Base-by-base conservation (phyloP, 768 basidiomycete species). In the Saitozyma sp. region DNA sequence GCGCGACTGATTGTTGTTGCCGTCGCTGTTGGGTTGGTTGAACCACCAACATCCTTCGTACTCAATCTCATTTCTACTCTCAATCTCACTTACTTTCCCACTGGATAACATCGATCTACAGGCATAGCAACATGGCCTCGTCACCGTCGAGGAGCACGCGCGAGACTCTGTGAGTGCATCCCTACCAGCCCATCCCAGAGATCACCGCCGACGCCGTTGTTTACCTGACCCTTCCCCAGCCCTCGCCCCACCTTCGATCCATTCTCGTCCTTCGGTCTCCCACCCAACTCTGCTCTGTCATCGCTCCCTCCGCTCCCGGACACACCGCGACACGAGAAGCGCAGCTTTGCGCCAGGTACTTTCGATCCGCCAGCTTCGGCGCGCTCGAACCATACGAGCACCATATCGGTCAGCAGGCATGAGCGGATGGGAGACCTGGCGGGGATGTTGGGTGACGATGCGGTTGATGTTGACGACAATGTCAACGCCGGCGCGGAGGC, bases 241-340 rank as follows among this genome's bases (percentile, higher is more conserved):
- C 19, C 19, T 48, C 14, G 46, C 46, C 19, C 46, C 19, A 17
- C 46, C 14, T 48, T 48, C 19, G 46, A 48, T 48, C 46, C 46
- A 14, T 38, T 54, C 16, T 53, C n/a, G 51, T 10, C 14, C 20
- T 9, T 55, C 17, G 41, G 50, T 9, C 55, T 67, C 9, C 63
- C 61, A 1, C 54, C 57, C 13, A 67, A 67, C 48, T 53, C 62
- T 39, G 54, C 65, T 11, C 57, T 73, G 6, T 50, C 55, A 17
- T 55, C 54, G 17, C 68, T 73, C 29, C 71, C 68, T 10, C 66
- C 68, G 45, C 59, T 73, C 10, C 68, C 68, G 9, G 61, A 69
- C 19, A 73, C 68, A 7, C 68, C 68, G 20, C 54, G 54, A n/a
- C 46, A 56, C 29, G 57, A 54, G 14, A 59, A 42, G 39, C 50